Percentiles rank a stretch among this genome's conserved stretches.
Evolutionary conservation across 2,329 filamentous ascomycete genomes (phyloP).

Genomic region (Pseudocercospora fuligena): DNA sequence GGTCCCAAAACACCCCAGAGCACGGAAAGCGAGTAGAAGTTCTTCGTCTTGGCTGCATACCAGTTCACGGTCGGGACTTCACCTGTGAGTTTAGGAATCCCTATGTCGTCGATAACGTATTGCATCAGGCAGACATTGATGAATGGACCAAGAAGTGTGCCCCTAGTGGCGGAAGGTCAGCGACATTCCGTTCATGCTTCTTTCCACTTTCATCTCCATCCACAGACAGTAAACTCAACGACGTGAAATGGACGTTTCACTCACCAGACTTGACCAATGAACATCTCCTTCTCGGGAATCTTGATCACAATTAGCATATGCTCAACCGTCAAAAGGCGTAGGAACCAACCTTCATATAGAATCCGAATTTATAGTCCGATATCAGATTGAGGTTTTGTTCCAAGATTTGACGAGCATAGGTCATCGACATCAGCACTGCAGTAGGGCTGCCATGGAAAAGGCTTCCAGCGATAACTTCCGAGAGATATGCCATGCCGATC

Average conservation of each 20-base stretch:
- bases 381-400: constrained; percentile 44
- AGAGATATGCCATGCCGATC: constrained; percentile 32
- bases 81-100: constrained; percentile 41
- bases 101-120: constrained; percentile 43
- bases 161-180: constrained; percentile 14
- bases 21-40: constrained; percentile 35
- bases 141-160: constrained; percentile 35
- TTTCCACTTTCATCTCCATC: neutral
- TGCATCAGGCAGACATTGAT: constrained; percentile 42
- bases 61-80: constrained; percentile 18
- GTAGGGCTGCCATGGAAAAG: constrained; percentile 39
- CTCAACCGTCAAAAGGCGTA: too few species aligned
- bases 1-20: constrained; percentile 46
- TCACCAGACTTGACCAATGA: constrained; percentile 40
- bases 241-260: neutral
- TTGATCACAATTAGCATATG: neutral
- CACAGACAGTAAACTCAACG: neutral
- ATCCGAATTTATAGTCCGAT: constrained; percentile 46
- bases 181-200: neutral
- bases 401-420: constrained; percentile 43
- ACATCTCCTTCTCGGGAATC: constrained; percentile 45
- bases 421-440: constrained; percentile 40
- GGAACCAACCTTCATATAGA: constrained; percentile 42
- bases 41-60: constrained; percentile 19
- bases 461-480: constrained; percentile 39